A percentile compares a stretch with the other conserved stretches of the same genome.
These are phyloP conservation scores for Epichloe coenophiala DNA, from an alignment of 2,329 filamentous ascomycete species.

Conservation along the genomic window DNA sequence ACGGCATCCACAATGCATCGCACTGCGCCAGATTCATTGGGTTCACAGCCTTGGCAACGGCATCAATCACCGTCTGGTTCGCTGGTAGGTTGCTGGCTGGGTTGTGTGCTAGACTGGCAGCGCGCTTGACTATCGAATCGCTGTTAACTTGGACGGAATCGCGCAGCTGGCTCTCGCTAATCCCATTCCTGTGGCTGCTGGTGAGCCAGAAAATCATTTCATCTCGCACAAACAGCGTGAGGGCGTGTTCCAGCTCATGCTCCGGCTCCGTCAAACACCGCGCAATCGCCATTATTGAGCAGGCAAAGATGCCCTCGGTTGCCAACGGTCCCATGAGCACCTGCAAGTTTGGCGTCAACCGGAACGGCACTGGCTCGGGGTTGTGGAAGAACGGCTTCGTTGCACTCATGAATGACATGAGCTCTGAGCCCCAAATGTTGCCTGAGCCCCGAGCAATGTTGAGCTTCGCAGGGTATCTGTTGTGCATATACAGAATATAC, in stretches of 20 bases:
- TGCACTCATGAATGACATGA: conserved; percentile 79
- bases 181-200: conserved; percentile 49
- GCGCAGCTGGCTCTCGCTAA: conserved; percentile 52
- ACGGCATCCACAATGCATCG: conserved; percentile 96
- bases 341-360: conserved; percentile 90
- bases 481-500: conserved; percentile 94
- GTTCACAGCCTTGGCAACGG: conserved; percentile 85
- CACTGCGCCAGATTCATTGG: conserved; percentile 77
- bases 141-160: conserved; percentile 77
- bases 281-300: conserved; percentile 90
- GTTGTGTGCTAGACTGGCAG: conserved; percentile 66
- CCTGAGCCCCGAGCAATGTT: conserved; percentile 77
- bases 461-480: conserved; percentile 90
- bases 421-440: conserved; percentile 91
- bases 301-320: conserved; percentile 92
- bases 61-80: conserved; percentile 92
- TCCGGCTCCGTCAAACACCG: conserved; percentile 83
- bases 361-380: conserved; percentile 90
- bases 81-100: conserved; percentile 75
- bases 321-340: conserved; percentile 91
- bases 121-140: conserved; percentile 83
- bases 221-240: conserved; percentile 89
- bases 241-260: conserved; percentile 83
- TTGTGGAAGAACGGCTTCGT: conserved; percentile 87
- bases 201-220: conserved; percentile 98